These are phyloP conservation scores for Castanea crenata DNA, from an alignment of 306 rosid genomes.

Conservation along the genomic window DNA sequence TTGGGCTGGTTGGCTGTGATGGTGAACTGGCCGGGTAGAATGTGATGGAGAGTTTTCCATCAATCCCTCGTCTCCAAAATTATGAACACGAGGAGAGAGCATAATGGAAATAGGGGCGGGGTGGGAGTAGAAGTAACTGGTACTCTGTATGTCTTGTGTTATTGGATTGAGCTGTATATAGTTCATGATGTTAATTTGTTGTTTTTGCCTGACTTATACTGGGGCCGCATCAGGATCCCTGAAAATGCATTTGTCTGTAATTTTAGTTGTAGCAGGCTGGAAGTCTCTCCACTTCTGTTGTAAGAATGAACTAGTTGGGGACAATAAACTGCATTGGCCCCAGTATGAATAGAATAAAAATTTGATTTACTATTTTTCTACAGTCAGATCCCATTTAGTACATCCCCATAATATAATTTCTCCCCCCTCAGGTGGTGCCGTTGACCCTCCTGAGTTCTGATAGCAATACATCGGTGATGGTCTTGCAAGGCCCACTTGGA, in stretches of 20 bases:
- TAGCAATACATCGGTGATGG: too few species aligned
- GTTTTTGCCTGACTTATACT: background rate
- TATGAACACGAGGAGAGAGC: background rate
- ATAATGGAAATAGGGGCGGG: background rate
- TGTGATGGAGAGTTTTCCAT: slow-evolving; percentile 1
- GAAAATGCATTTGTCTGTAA: slow-evolving; percentile 21
- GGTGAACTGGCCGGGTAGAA: background rate
- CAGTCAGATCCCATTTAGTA: background rate
- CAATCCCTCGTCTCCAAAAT: background rate
- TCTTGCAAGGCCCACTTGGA: too few species aligned
- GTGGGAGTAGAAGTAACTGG: slow-evolving; percentile 3
- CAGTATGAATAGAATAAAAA: slow-evolving; percentile 22
- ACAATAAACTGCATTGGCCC: slow-evolving; percentile 23
- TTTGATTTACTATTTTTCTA: background rate
- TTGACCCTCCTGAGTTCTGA: too few species aligned
- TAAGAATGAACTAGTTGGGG: slow-evolving; percentile 18
- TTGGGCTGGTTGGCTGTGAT: slow-evolving; percentile 8
- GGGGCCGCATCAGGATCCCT: slow-evolving; percentile 20
- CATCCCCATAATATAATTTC: background rate
- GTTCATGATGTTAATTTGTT: slow-evolving; percentile 13
- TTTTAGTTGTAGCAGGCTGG: slow-evolving; percentile 21
- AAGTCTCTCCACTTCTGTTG: slow-evolving; percentile 6
- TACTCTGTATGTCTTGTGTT: background rate
- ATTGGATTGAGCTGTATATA: slow-evolving; percentile 33
- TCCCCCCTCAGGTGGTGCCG: too few species aligned